phyloP scores from a whole-genome alignment of 371 early-diverging fungal genomes.

The Mortierella sp. region DNA sequence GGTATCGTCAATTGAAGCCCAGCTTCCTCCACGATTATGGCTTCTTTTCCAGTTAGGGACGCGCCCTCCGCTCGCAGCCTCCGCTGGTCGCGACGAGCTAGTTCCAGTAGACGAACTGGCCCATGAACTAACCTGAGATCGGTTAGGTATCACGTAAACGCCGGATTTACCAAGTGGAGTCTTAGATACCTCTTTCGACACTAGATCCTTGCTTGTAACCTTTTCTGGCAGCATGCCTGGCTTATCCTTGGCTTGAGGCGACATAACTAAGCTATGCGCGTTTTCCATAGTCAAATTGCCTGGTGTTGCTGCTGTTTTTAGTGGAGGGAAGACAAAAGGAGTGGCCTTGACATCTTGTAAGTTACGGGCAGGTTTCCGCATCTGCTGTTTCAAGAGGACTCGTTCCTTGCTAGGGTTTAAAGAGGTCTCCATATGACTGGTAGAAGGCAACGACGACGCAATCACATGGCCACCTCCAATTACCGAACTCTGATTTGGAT shows the following conservation, averaged over 20 bases:
- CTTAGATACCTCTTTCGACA: background rate
- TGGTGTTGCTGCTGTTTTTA: constrained; percentile 18
- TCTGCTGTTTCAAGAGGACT: constrained; percentile 28
- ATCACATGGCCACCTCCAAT: constrained; percentile 16
- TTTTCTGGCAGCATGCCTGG: background rate
- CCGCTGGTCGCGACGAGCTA: constrained; percentile 8
- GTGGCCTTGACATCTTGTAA: constrained; percentile 53
- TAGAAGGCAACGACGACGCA: constrained; percentile 42
- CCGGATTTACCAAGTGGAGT: constrained; percentile 9
- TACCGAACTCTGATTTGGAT: constrained; percentile 11
- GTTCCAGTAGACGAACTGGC: constrained; percentile 6
- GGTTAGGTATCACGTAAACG: constrained; percentile 30
- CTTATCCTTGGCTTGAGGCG: background rate
- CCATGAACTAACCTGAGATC: constrained; percentile 25
- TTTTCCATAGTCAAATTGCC: background rate
- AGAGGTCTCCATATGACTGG: constrained; percentile 34
- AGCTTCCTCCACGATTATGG: constrained; percentile 51
- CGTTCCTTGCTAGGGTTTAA: constrained; percentile 15
- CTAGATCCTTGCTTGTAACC: background rate
- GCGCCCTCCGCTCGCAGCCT: constrained; percentile 5
- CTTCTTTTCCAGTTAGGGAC: constrained; percentile 21
- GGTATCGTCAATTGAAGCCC: constrained; percentile 40
- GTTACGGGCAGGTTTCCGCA: constrained; percentile 39
- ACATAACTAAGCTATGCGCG: background rate
- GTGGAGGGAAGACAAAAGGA: constrained; percentile 53